These are phyloP conservation scores for Aspergillus ochraceoroseus DNA, from an alignment of 2,329 filamentous ascomycete species.

Conservation along the genomic window DNA sequence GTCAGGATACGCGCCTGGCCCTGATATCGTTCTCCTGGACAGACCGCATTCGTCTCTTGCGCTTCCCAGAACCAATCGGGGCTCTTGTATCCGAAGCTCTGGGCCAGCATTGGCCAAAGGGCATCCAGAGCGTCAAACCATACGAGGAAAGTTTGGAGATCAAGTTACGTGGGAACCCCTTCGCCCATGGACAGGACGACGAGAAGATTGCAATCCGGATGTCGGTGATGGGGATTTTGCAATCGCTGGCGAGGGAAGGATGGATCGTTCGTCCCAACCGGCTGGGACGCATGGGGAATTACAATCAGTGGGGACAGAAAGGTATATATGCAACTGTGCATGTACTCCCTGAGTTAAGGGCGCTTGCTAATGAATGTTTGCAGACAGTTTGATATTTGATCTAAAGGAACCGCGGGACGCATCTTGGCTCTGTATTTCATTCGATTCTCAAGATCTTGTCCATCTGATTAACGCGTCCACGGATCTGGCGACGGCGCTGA, in stretches of 20 bases:
- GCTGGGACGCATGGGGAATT: conserved; percentile 4
- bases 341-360: not conserved
- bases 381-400: conserved; percentile 10
- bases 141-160: conserved; percentile 5
- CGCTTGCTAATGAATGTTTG: not conserved
- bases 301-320: conserved; percentile 1
- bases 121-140: conserved; percentile 6
- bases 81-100: conserved; percentile 6
- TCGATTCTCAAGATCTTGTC: conserved; percentile 4
- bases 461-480: conserved; percentile 8
- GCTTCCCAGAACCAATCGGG: conserved; percentile 6
- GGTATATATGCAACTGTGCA: not conserved
- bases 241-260: conserved; percentile 9
- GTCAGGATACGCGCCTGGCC: conserved; percentile 1
- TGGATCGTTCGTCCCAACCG: conserved; percentile 5
- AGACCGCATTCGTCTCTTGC: conserved; percentile 7
- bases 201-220: conserved; percentile 8
- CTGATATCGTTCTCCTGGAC: conserved; percentile 1
- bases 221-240: conserved; percentile 1
- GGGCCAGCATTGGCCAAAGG: conserved; percentile 4
- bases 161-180: conserved; percentile 11
- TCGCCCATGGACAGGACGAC: not conserved
- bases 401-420: not conserved
- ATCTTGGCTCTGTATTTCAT: conserved; percentile 11
- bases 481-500: conserved; percentile 2